Conservation (phyloP, 331 rosid species). For the Dryas integrifolia region DNA sequence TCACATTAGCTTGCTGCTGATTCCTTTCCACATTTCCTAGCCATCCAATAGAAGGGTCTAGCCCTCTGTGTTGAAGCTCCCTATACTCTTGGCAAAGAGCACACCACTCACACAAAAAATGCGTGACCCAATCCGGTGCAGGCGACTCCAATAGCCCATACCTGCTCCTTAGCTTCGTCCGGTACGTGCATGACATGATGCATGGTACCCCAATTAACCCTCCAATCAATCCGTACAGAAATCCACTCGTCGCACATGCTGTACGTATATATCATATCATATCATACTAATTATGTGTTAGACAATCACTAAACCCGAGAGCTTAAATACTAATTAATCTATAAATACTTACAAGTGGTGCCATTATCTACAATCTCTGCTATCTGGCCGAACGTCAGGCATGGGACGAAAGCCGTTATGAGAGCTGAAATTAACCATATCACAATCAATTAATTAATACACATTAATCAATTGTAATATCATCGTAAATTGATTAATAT, state of each 20-base stretch:
- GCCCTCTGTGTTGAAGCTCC: slow-evolving; percentile 20
- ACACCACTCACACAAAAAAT: slow-evolving; percentile 15
- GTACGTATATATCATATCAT: background rate
- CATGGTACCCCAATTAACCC: slow-evolving; percentile 4
- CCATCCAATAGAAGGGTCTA: slow-evolving; percentile 29
- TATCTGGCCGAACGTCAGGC: slow-evolving; percentile 27
- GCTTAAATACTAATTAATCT: background rate
- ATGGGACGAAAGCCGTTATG: slow-evolving; percentile 21
- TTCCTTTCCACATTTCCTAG: slow-evolving; percentile 18
- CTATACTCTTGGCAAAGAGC: slow-evolving; percentile 27
- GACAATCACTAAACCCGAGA: no score
- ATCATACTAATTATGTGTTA: no score
- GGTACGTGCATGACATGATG: slow-evolving; percentile 30
- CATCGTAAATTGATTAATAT: no score
- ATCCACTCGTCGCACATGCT: slow-evolving; percentile 25
- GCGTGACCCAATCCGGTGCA: slow-evolving; percentile 25
- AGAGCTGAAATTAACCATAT: slow-evolving; percentile 9
- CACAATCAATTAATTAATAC: background rate
- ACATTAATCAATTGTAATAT: no score
- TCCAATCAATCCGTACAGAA: slow-evolving; percentile 25
- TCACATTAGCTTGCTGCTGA: slow-evolving; percentile 13
- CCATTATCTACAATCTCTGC: slow-evolving; percentile 26
- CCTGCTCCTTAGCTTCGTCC: slow-evolving; percentile 23
- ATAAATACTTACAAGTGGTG: slow-evolving; percentile 10
- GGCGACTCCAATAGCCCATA: slow-evolving; percentile 20